These are phyloP conservation scores for Aspergillus bridgeri DNA, from an alignment of 495 filamentous ascomycete species.

Conservation along the genomic window DNA sequence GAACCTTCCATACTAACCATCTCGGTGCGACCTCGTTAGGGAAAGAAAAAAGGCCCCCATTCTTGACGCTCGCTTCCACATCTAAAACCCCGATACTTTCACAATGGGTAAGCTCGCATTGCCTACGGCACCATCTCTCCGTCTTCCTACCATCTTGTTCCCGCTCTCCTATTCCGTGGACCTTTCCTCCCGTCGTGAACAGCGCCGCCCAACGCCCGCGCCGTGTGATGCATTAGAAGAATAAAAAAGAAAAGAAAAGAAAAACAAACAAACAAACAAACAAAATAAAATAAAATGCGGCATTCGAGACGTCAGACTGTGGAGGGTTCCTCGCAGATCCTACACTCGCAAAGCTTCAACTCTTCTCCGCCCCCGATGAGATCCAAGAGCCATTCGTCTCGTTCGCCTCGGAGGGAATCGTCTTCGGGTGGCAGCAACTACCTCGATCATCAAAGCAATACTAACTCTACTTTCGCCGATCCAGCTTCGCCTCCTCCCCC, in stretches of 20 bases:
- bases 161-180: background rate
- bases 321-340: slow-evolving; percentile 14
- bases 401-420: slow-evolving; percentile 9
- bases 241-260: background rate
- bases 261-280: background rate
- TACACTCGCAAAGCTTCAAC: slow-evolving; percentile 8
- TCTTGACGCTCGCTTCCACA: slow-evolving; percentile 27
- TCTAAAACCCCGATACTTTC: slow-evolving; percentile 22
- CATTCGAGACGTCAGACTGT: slow-evolving; percentile 14
- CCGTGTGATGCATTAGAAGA: slow-evolving; percentile 2
- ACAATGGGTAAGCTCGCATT: slow-evolving; percentile 43
- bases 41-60: slow-evolving; percentile 15
- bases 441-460: slow-evolving; percentile 14
- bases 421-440: slow-evolving; percentile 13
- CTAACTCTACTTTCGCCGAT: slow-evolving; percentile 29
- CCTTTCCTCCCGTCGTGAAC: slow-evolving; percentile 1
- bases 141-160: slow-evolving; percentile 11
- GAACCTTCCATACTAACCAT: slow-evolving; percentile 20
- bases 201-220: slow-evolving; percentile 6
- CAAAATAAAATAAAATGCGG: background rate
- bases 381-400: slow-evolving; percentile 18
- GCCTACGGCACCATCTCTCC: slow-evolving; percentile 7
- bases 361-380: slow-evolving; percentile 7
- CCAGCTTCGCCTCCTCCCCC: slow-evolving; percentile 38
- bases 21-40: slow-evolving; percentile 29